phyloP scores from a whole-genome alignment of 768 basidiomycete genomes.

The Amanita subjunquillea region DNA sequence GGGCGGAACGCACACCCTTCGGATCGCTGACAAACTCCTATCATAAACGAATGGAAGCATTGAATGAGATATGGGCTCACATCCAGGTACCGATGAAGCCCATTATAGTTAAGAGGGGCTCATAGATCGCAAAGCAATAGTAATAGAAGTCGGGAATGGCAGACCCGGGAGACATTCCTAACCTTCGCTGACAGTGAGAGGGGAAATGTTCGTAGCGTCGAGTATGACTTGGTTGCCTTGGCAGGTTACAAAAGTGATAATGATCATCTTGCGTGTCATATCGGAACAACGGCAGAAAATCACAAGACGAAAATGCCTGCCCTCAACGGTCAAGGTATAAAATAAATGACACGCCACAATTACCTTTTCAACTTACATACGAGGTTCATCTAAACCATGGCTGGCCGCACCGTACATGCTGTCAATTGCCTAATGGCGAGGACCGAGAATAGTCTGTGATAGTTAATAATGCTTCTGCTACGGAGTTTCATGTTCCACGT shows the following conservation, averaged over 20 bases:
- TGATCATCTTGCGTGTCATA: background rate
- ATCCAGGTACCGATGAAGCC: conserved; percentile 58
- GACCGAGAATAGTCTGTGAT: conserved; percentile 54
- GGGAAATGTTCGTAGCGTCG: background rate
- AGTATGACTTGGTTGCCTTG: too few relatives aligned
- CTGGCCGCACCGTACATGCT: conserved; percentile 36
- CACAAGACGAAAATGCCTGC: conserved; percentile 16
- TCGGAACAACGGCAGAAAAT: background rate
- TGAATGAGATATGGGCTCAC: conserved; percentile 18
- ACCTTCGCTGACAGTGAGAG: background rate
- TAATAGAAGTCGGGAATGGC: conserved; percentile 69
- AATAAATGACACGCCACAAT: background rate
- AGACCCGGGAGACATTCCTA: conserved; percentile 35
- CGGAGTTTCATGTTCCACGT: conserved; percentile 10
- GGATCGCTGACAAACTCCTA: conserved; percentile 37
- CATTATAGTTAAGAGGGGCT: conserved; percentile 53
- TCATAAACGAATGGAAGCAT: background rate
- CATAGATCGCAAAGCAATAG: conserved; percentile 63
- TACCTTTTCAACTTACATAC: conserved; percentile 36
- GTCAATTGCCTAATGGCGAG: conserved; percentile 64
- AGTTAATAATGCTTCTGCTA: conserved; percentile 61
- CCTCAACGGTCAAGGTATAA: conserved; percentile 18
- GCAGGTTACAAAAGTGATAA: too few relatives aligned
- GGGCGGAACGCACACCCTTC: conserved; percentile 35
- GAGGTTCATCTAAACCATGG: conserved; percentile 62